Evolutionary conservation across 345 rosid genomes (phyloP), one percentile per base, ranked within the genome.

Genomic region (Salix brachista): DNA sequence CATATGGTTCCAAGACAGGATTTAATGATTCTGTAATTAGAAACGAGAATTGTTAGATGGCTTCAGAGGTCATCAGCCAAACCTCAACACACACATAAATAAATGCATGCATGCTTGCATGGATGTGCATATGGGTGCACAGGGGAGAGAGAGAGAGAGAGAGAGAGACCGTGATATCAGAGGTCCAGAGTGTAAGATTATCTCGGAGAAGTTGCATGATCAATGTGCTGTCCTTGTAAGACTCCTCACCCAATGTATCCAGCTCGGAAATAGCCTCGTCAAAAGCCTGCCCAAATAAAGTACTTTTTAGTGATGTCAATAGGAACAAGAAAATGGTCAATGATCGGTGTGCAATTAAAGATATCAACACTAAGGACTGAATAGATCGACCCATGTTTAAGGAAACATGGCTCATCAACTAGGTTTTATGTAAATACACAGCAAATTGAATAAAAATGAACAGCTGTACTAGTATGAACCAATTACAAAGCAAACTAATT

Each of bases 201-300:
- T 96, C 98, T 25, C 97, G 96, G 78, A 92, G 97, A 78, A 96
- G 96, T 87, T 96, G 98, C 99, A 96, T 96, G 78, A 96, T 96
- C 83, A 93, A 80, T 42, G 99, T 94, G 79, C 97, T 94, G 83
- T 96, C 98, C 89, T 93, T 93, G 97, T 96, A 96, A 44, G 98
- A 93, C 81, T 96, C 99, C 88, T 96, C 99, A 13, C 98, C 98
- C 82, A 96, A 71, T 14, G 98, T 92, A 80, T 96, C 98, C 76
- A 96, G 86, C 91, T 93, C 98, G 77, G 99, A 87, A 76, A 94
- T 94, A 69, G 98, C 99, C 87, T 93, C 99, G 67, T 96, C 99
- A 74, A 93, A 96, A 17, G 99, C 98, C 99, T 94, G 86, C 18
- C 60, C 73, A 64, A 23, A 70, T 26, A 42, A 8, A 58, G 62